phyloP scores from a whole-genome alignment of 2,329 filamentous ascomycete genomes.

The Metarhizium humberi region DNA sequence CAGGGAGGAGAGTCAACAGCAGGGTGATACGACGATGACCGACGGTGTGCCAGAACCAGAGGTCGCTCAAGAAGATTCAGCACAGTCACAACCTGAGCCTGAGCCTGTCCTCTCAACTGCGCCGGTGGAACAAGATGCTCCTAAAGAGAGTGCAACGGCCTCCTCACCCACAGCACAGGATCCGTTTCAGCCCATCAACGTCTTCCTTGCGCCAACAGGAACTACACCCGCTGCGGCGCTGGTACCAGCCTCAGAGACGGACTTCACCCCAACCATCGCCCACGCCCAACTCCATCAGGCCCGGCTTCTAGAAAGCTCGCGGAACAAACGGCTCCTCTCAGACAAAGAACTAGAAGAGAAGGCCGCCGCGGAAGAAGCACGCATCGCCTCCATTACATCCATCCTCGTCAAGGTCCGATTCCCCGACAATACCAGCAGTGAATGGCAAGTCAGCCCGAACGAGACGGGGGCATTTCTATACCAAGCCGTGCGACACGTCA shows the following conservation, averaged over 20 bases:
- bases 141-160: slow-evolving; percentile 1
- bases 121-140: slow-evolving; percentile 11
- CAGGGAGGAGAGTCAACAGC: slow-evolving; percentile 4
- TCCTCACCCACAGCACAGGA: slow-evolving; percentile 15
- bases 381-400: slow-evolving; percentile 54
- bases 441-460: slow-evolving; percentile 57
- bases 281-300: slow-evolving; percentile 70
- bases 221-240: slow-evolving; percentile 67
- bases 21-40: slow-evolving; percentile 15
- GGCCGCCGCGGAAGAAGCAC: slow-evolving; percentile 55
- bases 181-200: slow-evolving; percentile 45
- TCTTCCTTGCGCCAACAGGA: slow-evolving; percentile 72
- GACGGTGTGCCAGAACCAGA: slow-evolving; percentile 7
- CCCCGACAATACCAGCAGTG: slow-evolving; percentile 73
- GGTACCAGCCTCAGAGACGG: slow-evolving; percentile 56
- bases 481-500: slow-evolving; percentile 60
- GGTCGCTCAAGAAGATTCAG: background rate
- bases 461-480: slow-evolving; percentile 69
- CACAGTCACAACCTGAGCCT: slow-evolving; percentile 1
- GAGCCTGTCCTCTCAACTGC: background rate
- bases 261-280: slow-evolving; percentile 66
- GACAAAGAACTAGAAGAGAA: slow-evolving; percentile 72
- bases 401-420: slow-evolving; percentile 76
- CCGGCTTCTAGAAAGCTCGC: slow-evolving; percentile 48
- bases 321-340: slow-evolving; percentile 71